Conservation (phyloP, 345 rosid species). For the Corchorus olitorius region DNA sequence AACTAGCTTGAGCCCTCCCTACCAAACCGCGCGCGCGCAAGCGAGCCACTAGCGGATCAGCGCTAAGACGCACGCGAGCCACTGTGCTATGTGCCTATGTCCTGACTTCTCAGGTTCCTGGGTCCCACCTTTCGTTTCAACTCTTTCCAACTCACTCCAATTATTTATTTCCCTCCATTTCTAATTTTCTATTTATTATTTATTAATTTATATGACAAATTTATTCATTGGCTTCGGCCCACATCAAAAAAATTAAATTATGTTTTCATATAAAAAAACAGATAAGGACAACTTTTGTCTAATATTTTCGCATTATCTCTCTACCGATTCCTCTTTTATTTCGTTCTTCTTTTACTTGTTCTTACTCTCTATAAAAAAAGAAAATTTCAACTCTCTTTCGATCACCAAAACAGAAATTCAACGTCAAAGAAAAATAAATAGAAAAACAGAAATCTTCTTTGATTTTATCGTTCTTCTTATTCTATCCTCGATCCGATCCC, state of each 20-base stretch:
- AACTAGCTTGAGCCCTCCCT: neutral
- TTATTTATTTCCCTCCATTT: neutral
- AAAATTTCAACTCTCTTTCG: neutral
- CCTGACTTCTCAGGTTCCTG: neutral
- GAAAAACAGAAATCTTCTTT: neutral
- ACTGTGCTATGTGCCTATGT: neutral
- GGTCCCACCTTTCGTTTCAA: constrained; percentile 8
- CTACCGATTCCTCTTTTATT: neutral
- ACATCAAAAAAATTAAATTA: neutral
- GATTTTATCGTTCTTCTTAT: neutral
- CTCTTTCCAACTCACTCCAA: neutral
- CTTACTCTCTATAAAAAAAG: neutral
- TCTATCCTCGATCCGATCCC: neutral
- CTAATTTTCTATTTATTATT: no score
- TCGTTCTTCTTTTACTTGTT: neutral
- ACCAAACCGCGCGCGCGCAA: neutral
- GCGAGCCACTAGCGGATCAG: neutral
- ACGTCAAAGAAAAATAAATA: neutral
- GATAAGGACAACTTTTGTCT: neutral
- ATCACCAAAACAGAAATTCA: neutral
- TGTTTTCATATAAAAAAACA: neutral
- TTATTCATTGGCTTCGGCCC: neutral
- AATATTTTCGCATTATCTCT: neutral
- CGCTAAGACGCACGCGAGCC: neutral
- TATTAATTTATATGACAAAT: neutral